Evolutionary conservation across 305 asterid species (phyloP).

Genomic region (Rubia peregrina): DNA sequence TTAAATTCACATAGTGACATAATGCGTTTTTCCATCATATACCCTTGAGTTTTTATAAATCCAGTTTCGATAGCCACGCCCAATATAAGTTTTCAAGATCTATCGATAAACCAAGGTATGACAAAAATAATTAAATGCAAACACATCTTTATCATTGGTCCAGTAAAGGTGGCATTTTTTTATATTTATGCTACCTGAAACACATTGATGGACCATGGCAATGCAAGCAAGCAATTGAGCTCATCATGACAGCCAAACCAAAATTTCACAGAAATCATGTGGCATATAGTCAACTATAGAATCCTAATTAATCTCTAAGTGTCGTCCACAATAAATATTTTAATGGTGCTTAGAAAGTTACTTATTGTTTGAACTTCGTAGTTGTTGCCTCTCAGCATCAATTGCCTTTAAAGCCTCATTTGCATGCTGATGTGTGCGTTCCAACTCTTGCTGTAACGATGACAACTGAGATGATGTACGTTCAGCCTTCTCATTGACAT

Average conservation of each 20-base stretch:
- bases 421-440: slow-evolving; percentile 83
- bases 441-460: slow-evolving; percentile 79
- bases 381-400: slow-evolving; percentile 86
- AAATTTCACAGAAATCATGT: not conserved
- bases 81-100: not conserved
- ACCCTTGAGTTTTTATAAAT: too few relatives aligned
- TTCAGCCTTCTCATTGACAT: slow-evolving; percentile 76
- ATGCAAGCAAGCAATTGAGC: not conserved
- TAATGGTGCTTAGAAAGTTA: slow-evolving; percentile 27
- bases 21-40: not conserved
- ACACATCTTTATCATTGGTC: not conserved
- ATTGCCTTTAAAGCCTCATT: slow-evolving; percentile 94
- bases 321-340: not conserved
- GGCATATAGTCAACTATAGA: not conserved
- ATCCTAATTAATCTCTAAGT: not conserved
- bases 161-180: not conserved
- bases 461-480: slow-evolving; percentile 66
- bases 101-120: not conserved
- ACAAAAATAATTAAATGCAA: not conserved
- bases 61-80: not conserved
- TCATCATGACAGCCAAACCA: slow-evolving; percentile 1
- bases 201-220: not conserved
- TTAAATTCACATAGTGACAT: not conserved
- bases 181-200: not conserved
- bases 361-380: slow-evolving; percentile 89